phyloP scores from a whole-genome alignment of 2,329 filamentous ascomycete genomes.

The Arthrinium puccinioides region DNA sequence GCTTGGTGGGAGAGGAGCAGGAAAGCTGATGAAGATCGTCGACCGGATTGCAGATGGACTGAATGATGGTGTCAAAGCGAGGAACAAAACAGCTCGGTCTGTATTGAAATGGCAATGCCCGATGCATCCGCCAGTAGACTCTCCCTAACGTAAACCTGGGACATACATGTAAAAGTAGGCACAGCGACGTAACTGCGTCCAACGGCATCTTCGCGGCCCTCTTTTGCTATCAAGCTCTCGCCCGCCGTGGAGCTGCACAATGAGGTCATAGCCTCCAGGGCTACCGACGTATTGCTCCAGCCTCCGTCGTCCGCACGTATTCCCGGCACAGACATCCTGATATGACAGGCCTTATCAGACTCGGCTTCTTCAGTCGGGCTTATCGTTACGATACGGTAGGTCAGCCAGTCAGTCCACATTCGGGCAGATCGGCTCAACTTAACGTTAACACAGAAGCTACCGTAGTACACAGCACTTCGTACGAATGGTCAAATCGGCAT shows the following conservation, averaged over 20 bases:
- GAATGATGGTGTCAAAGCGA: background rate
- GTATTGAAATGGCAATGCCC: background rate
- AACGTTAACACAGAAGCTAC: no score
- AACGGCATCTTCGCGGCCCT: no score
- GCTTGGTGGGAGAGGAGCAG: background rate
- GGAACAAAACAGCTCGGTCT: background rate
- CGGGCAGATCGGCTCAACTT: no score
- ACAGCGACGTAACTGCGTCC: conserved; percentile 3
- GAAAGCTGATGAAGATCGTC: background rate
- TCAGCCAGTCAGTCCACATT: no score
- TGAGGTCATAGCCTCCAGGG: background rate
- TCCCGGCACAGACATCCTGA: background rate
- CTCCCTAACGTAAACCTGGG: background rate
- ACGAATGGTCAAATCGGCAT: no score
- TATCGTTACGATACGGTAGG: no score
- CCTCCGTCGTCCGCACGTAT: background rate
- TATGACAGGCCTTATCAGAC: background rate
- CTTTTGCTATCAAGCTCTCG: background rate
- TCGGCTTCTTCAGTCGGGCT: background rate
- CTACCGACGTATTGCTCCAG: background rate
- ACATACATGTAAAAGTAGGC: background rate
- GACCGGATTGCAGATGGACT: background rate
- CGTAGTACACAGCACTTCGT: no score
- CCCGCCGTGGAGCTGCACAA: background rate
- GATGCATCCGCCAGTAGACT: background rate